Conservation (phyloP, 768 basidiomycete genomes). For the Antrodiella citrinella region DNA sequence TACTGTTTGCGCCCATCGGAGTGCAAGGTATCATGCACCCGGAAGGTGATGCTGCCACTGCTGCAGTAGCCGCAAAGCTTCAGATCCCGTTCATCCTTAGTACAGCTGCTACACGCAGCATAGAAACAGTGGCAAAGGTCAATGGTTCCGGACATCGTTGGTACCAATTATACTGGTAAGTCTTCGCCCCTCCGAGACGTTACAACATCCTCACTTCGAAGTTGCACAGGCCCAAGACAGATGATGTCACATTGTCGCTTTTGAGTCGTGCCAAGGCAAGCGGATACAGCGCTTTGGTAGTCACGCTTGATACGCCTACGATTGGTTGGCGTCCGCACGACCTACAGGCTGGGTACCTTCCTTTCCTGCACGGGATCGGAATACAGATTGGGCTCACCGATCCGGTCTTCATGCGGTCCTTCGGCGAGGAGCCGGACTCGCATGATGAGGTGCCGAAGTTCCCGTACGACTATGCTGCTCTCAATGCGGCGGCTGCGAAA, state of each 20-base stretch:
- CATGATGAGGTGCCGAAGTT: constrained; percentile 32
- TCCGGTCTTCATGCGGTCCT: constrained; percentile 67
- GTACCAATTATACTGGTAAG: constrained; percentile 79
- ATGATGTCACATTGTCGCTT: constrained; percentile 57
- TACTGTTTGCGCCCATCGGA: constrained; percentile 69
- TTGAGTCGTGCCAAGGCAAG: constrained; percentile 56
- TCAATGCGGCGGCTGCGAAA: constrained; percentile 31
- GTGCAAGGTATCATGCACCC: constrained; percentile 68
- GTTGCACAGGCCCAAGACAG: constrained; percentile 44
- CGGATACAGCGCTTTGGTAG: constrained; percentile 64
- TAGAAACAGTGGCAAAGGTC: constrained; percentile 71
- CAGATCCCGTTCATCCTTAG: constrained; percentile 69
- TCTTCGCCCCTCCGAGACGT: background rate
- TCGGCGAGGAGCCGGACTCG: constrained; percentile 38
- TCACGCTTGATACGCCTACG: constrained; percentile 69
- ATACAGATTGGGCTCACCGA: constrained; percentile 63
- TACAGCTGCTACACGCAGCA: constrained; percentile 61
- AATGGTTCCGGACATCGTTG: constrained; percentile 64
- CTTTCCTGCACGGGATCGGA: constrained; percentile 60
- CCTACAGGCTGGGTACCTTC: constrained; percentile 53
- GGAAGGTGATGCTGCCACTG: constrained; percentile 65
- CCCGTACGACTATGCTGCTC: constrained; percentile 48
- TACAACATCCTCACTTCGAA: background rate
- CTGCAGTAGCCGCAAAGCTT: constrained; percentile 54
- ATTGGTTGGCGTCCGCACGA: constrained; percentile 78